phyloP scores from a whole-genome alignment of 208 protist species.

The Vickermania spadyakhi region DNA sequence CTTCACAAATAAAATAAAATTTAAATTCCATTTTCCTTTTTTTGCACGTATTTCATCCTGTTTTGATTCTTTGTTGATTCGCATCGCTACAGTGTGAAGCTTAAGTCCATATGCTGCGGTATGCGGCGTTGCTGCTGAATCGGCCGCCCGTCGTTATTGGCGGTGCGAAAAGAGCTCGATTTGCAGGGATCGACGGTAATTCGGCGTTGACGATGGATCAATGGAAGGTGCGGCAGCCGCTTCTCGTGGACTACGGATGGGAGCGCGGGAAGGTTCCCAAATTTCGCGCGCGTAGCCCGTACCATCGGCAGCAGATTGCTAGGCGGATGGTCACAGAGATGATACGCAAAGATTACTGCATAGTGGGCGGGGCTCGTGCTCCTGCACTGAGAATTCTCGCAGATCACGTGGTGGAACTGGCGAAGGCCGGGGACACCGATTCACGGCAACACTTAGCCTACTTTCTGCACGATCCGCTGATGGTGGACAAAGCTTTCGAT shows the following conservation, averaged over 20 bases:
- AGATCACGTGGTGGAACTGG: constrained; percentile 83
- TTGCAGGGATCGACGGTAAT: constrained; percentile 77
- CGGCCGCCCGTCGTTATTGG: constrained; percentile 68
- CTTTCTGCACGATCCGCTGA: constrained; percentile 81
- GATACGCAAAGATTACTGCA: constrained; percentile 83
- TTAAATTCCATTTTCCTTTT: constrained; percentile 1
- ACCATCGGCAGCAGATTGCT: constrained; percentile 80
- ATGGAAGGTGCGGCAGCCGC: constrained; percentile 24
- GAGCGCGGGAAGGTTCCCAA: constrained; percentile 70
- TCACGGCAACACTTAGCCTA: constrained; percentile 84
- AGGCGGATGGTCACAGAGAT: constrained; percentile 88
- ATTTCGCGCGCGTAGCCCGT: constrained; percentile 75
- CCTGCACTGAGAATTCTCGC: constrained; percentile 80
- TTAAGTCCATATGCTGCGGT: too few relatives aligned
- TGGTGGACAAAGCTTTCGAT: constrained; percentile 90
- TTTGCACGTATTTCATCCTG: constrained; percentile 25
- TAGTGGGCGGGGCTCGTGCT: constrained; percentile 77
- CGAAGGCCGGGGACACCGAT: constrained; percentile 83
- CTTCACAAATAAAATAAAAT: constrained; percentile 2
- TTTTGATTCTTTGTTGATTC: constrained; percentile 10
- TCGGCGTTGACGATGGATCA: constrained; percentile 34
- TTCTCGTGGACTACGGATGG: constrained; percentile 85
- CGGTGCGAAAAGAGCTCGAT: constrained; percentile 48
- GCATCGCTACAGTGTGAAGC: too few relatives aligned
- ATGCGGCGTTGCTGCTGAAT: constrained; percentile 13